A percentile compares a stretch with the other conserved stretches of the same genome.
Conservation (phyloP, 2,329 filamentous ascomycete species). For the Biscogniauxia marginata region DNA sequence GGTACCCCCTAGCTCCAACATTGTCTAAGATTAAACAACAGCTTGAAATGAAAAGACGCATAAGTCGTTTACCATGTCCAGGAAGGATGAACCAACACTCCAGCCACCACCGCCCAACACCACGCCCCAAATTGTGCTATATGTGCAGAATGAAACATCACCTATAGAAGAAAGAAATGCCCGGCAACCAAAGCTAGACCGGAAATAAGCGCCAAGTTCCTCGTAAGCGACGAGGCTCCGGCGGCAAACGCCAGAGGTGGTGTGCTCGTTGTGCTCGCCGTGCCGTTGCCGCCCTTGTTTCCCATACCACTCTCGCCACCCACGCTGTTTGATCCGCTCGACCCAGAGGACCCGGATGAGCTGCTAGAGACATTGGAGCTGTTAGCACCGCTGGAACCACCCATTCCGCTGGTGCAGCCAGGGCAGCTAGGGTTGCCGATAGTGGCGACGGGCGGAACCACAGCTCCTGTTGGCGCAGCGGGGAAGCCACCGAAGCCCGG, state of each 20-base stretch:
- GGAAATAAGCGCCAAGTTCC: conserved; percentile 25
- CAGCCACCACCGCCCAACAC: not conserved
- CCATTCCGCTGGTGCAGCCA: not conserved
- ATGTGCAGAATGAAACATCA: conserved; percentile 4
- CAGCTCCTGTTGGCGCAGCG: conserved; percentile 4
- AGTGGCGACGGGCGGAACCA: conserved; percentile 3
- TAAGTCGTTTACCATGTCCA: conserved; percentile 22
- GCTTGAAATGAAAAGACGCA: conserved; percentile 6
- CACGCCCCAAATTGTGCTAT: conserved; percentile 1
- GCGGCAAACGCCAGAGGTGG: conserved; percentile 20
- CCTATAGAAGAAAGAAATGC: conserved; percentile 29
- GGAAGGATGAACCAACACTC: conserved; percentile 14
- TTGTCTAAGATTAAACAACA: conserved; percentile 3
- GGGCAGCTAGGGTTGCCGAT: not conserved
- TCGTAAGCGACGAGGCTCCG: conserved; percentile 28
- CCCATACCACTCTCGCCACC: conserved; percentile 1
- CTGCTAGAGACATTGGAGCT: not conserved
- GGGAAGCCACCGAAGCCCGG: conserved; percentile 6
- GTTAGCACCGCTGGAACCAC: not conserved
- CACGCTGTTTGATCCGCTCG: conserved; percentile 1
- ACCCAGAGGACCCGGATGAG: not conserved
- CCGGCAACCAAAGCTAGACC: conserved; percentile 29
- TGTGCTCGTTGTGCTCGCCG: conserved; percentile 13
- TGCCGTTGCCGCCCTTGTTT: conserved; percentile 20
- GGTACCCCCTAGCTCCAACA: conserved; percentile 1